Conservation (phyloP, 495 filamentous ascomycete genomes). For the Letharia columbiana region DNA sequence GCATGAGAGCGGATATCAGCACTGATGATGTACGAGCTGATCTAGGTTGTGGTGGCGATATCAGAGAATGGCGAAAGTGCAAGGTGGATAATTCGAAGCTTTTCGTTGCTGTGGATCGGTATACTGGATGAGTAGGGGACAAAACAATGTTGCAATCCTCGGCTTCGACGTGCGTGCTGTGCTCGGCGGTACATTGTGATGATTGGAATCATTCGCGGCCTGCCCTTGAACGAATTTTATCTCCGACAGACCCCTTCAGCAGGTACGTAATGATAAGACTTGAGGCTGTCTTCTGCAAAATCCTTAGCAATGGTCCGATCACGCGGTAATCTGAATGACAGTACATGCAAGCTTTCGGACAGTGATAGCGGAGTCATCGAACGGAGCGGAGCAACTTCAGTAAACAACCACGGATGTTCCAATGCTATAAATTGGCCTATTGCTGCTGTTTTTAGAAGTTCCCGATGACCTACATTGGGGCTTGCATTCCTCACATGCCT, state of each 20-base stretch:
- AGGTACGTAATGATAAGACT: not conserved
- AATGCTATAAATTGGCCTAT: too few species aligned
- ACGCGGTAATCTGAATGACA: not conserved
- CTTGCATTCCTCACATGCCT: not conserved
- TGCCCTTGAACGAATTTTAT: not conserved
- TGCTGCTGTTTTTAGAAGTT: too few species aligned
- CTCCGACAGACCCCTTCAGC: not conserved
- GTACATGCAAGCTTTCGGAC: not conserved
- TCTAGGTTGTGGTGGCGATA: conserved; percentile 31
- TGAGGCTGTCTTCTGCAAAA: not conserved
- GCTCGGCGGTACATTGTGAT: too few species aligned
- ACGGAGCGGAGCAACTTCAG: not conserved
- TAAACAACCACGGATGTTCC: not conserved
- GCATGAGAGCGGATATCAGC: conserved; percentile 29
- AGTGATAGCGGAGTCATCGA: not conserved
- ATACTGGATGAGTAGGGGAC: not conserved
- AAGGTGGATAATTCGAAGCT: conserved; percentile 36
- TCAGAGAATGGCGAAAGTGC: conserved; percentile 28
- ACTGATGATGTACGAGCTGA: conserved; percentile 33
- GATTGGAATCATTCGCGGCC: too few species aligned
- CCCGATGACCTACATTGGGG: not conserved
- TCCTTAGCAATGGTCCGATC: not conserved
- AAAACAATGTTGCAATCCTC: not conserved
- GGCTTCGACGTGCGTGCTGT: not conserved
- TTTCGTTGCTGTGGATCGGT: conserved; percentile 36